phyloP scores from a whole-genome alignment of 768 basidiomycete genomes.

The Crucibulum laeve region DNA sequence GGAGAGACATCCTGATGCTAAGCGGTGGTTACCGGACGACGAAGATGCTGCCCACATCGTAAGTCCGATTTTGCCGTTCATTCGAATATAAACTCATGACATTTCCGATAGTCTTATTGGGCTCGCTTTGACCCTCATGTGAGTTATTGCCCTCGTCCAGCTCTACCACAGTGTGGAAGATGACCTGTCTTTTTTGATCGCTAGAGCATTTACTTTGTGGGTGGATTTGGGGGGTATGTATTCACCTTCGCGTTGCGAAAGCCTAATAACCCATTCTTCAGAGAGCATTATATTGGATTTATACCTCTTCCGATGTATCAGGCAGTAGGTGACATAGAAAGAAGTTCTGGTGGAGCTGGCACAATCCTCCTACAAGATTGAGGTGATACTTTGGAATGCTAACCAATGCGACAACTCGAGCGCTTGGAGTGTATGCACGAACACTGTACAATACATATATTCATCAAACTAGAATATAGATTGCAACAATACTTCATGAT shows the following conservation, averaged over 20 bases:
- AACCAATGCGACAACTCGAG: no score
- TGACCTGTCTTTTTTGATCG: slow-evolving; percentile 1
- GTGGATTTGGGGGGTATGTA: slow-evolving; percentile 47
- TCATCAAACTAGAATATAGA: no score
- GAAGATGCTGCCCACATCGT: slow-evolving; percentile 40
- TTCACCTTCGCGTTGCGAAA: background rate
- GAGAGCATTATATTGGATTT: slow-evolving; percentile 47
- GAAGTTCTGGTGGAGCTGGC: background rate
- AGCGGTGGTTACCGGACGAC: slow-evolving; percentile 45
- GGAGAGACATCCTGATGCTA: slow-evolving; percentile 44
- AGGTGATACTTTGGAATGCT: no score
- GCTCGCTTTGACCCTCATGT: slow-evolving; percentile 52
- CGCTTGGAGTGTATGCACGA: no score
- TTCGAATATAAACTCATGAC: background rate
- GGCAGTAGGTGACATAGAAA: slow-evolving; percentile 7
- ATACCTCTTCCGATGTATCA: slow-evolving; percentile 44
- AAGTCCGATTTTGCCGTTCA: slow-evolving; percentile 1
- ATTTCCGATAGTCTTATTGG: slow-evolving; percentile 40
- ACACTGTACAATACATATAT: no score
- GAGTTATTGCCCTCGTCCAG: slow-evolving; percentile 13
- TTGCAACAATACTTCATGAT: background rate
- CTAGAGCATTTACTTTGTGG: slow-evolving; percentile 49
- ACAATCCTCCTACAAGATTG: no score
- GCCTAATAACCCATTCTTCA: slow-evolving; percentile 11
- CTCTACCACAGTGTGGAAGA: background rate